Evolutionary conservation across 2,329 filamentous ascomycete species (phyloP).

Genomic region (Pseudogymnoascus sp.): DNA sequence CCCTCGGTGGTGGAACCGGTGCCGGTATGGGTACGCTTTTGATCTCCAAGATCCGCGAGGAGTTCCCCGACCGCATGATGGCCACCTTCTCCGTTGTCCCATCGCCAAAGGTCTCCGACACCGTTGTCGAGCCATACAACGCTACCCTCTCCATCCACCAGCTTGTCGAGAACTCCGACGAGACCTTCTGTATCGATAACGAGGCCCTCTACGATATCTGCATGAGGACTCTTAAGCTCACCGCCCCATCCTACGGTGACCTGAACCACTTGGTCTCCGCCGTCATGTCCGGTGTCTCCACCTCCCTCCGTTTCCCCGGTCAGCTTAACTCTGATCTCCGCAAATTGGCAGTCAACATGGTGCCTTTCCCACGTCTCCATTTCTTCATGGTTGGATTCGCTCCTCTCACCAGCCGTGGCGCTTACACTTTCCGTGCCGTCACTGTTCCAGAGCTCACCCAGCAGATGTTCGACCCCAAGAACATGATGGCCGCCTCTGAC

Average conservation of each 20-base stretch:
- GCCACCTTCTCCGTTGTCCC: conserved; percentile 98
- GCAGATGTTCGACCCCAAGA: conserved; percentile 99
- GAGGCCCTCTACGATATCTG: conserved; percentile 99
- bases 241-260: conserved; percentile 97
- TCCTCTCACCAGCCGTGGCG: conserved; percentile 87
- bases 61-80: conserved; percentile 99
- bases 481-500: conserved; percentile 99
- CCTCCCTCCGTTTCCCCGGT: conserved; percentile 96
- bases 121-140: conserved; percentile 99
- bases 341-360: conserved; percentile 99
- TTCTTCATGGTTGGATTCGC: conserved; percentile 99
- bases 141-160: conserved; percentile 98
- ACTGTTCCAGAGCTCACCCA: conserved; percentile 97
- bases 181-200: conserved; percentile 99
- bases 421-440: conserved; percentile 94
- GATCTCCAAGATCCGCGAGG: conserved; percentile 99
- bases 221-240: conserved; percentile 99
- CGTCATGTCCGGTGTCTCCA: conserved; percentile 99
- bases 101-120: conserved; percentile 98
- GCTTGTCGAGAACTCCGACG: conserved; percentile 99
- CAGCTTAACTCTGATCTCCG: conserved; percentile 99
- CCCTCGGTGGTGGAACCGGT: conserved; percentile 99
- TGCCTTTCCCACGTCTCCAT: conserved; percentile 99
- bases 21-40: conserved; percentile 99
- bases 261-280: conserved; percentile 99